phyloP scores from a whole-genome alignment of 768 basidiomycete genomes.

The Naematelia encephala region DNA sequence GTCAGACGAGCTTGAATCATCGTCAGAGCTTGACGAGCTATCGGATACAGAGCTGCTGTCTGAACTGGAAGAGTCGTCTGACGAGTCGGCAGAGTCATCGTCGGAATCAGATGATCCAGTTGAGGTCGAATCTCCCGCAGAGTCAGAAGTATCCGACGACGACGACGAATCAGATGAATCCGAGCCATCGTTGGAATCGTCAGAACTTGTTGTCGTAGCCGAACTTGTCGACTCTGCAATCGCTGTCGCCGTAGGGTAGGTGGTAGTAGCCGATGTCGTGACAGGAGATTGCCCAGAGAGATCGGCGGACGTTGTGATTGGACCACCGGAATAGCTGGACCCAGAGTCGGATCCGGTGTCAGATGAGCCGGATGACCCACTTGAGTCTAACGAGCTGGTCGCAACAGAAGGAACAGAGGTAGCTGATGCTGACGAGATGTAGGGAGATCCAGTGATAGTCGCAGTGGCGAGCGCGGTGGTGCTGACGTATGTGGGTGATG shows the following conservation, averaged over 20 bases:
- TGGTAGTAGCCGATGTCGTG: background rate
- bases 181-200: background rate
- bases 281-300: background rate
- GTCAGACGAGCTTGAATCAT: constrained; percentile 3
- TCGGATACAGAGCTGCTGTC: too few relatives aligned
- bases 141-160: background rate
- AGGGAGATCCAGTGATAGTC: constrained; percentile 2
- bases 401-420: constrained; percentile 7
- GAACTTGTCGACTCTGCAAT: background rate
- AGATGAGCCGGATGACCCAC: constrained; percentile 3
- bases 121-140: constrained; percentile 9
- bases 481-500: constrained; percentile 27
- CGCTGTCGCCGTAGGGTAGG: background rate
- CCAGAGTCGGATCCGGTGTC: constrained; percentile 1
- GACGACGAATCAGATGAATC: constrained; percentile 1
- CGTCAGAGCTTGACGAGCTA: constrained; percentile 2
- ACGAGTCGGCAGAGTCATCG: constrained; percentile 12
- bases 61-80: constrained; percentile 8
- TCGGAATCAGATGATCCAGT: constrained; percentile 10
- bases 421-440: constrained; percentile 7
- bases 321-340: constrained; percentile 6
- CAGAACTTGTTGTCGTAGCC: background rate
- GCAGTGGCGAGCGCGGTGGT: background rate
- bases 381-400: constrained; percentile 1
- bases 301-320: constrained; percentile 16